Evolutionary conservation across 805 yeast genomes (phyloP).

Genomic region (Yarrowia deformans): DNA sequence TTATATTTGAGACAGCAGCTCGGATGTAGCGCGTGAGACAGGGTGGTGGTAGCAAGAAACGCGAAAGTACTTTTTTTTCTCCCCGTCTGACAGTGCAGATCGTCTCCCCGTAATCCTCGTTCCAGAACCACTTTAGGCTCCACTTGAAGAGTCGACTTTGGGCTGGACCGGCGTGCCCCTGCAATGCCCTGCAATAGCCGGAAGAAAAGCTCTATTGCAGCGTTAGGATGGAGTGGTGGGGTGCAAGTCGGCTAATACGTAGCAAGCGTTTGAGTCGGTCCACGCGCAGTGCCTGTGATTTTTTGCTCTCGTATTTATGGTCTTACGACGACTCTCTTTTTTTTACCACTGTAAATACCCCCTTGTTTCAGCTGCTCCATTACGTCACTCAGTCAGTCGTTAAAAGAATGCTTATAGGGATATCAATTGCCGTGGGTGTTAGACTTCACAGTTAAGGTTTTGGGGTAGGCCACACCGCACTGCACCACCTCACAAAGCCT

Average conservation of each 20-base stretch:
- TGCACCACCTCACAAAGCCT: not conserved
- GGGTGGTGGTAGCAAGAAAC: not conserved
- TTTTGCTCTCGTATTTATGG: not conserved
- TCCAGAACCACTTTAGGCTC: slow-evolving; percentile 13
- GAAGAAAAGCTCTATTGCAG: not conserved
- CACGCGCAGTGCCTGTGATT: not conserved
- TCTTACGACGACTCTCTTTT: not conserved
- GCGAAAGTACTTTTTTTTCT: not conserved
- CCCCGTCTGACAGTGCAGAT: not conserved
- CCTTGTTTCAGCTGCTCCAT: not conserved
- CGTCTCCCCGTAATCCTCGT: slow-evolving; percentile 7
- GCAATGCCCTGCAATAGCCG: slow-evolving; percentile 13
- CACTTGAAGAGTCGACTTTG: not conserved
- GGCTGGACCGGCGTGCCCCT: not conserved
- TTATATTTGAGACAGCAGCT: slow-evolving; percentile 17
- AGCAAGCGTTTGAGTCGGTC: no score
- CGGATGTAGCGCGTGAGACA: slow-evolving; percentile 4
- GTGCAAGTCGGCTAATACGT: no score
- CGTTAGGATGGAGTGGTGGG: not conserved
- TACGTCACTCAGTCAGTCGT: slow-evolving; percentile 19
- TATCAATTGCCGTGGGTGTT: slow-evolving; percentile 6
- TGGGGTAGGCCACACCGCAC: slow-evolving; percentile 12
- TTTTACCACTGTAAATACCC: not conserved
- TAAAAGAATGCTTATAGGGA: not conserved
- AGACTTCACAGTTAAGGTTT: not conserved